A percentile compares a stretch with the other conserved stretches of the same genome.
Conservation (phyloP, 805 yeast genomes). For the Candida gorgasii region DNA sequence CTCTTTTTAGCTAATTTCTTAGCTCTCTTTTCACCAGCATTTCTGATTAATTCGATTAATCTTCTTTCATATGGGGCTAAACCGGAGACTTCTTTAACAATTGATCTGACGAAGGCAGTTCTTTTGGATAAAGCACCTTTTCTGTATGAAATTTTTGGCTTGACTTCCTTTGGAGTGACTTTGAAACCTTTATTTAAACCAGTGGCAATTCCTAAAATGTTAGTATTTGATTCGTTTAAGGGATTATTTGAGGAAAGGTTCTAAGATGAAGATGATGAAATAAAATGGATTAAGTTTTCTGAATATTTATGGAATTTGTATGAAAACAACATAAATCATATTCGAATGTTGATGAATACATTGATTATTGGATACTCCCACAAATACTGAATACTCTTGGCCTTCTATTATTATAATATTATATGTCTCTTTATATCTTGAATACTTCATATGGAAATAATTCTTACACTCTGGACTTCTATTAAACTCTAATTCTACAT, state of each 20-base stretch:
- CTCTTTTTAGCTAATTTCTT: conserved; percentile 99
- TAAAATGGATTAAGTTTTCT: no score
- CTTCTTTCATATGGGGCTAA: conserved; percentile 99
- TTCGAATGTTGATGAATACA: no score
- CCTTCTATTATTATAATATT: no score
- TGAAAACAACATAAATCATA: no score
- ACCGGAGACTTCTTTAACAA: conserved; percentile 97
- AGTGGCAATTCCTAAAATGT: conserved; percentile 79
- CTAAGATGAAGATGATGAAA: no score
- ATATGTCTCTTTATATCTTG: no score
- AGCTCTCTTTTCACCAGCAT: conserved; percentile 99
- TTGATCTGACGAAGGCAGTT: conserved; percentile 91
- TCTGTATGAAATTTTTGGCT: conserved; percentile 81
- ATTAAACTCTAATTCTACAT: no score
- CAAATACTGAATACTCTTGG: no score
- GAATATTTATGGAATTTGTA: no score
- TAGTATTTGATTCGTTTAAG: conserved; percentile 29
- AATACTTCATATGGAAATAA: no score
- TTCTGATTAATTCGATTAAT: conserved; percentile 98
- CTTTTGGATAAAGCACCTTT: conserved; percentile 97
- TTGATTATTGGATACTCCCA: no score
- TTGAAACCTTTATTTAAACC: conserved; percentile 99
- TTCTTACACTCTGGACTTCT: no score
- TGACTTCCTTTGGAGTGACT: conserved; percentile 78
- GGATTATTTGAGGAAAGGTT: neutral